Conservation (phyloP, 2,329 filamentous ascomycete species). For the Cladosporium sp. region DNA sequence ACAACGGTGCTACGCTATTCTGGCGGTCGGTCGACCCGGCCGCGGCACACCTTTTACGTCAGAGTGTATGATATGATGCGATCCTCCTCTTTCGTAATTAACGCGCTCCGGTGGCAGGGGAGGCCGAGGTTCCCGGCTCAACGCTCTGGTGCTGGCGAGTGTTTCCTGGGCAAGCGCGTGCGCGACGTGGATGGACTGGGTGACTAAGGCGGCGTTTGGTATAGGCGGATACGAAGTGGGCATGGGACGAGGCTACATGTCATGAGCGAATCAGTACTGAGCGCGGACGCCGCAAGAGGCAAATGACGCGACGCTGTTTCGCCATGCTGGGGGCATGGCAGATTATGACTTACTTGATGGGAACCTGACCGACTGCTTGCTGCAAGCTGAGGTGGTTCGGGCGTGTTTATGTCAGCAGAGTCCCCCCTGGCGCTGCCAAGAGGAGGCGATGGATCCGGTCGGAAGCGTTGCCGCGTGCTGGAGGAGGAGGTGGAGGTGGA, state of each 20-base stretch:
- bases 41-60: conserved; percentile 6
- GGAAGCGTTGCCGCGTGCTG: conserved; percentile 4
- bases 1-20: conserved; percentile 4
- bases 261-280: conserved; percentile 6
- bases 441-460: background rate
- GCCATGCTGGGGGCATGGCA: conserved; percentile 10
- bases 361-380: conserved; percentile 3
- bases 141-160: background rate
- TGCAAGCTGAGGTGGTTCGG: conserved; percentile 10
- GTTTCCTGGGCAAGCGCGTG: conserved; percentile 3
- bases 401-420: conserved; percentile 6
- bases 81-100: conserved; percentile 5
- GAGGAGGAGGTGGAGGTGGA: conserved; percentile 2
- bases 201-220: background rate
- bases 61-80: background rate
- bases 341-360: conserved; percentile 9
- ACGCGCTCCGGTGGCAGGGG: background rate
- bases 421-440: conserved; percentile 9
- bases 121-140: conserved; percentile 2
- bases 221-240: background rate
- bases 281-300: background rate
- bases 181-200: background rate
- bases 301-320: background rate
- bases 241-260: conserved; percentile 2
- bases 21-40: background rate